These are phyloP conservation scores for Microsporum audouinii DNA, from an alignment of 2,329 filamentous ascomycete species.

Conservation along the genomic window DNA sequence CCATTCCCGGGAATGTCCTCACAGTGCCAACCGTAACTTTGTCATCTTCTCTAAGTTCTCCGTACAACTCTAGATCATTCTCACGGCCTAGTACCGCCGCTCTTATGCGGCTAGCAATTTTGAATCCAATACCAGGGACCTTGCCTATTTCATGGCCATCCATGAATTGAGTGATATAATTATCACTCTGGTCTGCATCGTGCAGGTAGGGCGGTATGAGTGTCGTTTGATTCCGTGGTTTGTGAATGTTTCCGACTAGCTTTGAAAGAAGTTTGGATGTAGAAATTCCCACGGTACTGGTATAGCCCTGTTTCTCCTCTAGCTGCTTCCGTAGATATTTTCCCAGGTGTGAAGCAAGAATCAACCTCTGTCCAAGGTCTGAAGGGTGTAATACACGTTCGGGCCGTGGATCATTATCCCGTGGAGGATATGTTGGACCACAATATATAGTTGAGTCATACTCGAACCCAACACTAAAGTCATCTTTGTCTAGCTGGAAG, in stretches of 20 bases:
- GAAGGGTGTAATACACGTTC: constrained; percentile 10
- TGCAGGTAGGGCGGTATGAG: constrained; percentile 52
- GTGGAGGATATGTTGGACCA: constrained; percentile 49
- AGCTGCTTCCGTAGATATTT: constrained; percentile 59
- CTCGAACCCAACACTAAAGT: constrained; percentile 68
- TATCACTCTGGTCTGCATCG: constrained; percentile 13
- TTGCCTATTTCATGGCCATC: constrained; percentile 64
- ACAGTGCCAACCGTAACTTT: constrained; percentile 55
- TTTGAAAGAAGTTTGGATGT: constrained; percentile 82
- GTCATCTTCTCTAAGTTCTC: constrained; percentile 33
- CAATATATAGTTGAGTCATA: constrained; percentile 61
- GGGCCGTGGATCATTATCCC: constrained; percentile 10
- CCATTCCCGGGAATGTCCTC: constrained; percentile 51
- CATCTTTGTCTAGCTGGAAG: constrained; percentile 61
- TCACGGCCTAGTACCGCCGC: constrained; percentile 44
- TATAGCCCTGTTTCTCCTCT: constrained; percentile 69
- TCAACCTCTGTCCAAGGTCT: constrained; percentile 45
- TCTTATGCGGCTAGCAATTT: constrained; percentile 58
- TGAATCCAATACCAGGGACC: constrained; percentile 77
- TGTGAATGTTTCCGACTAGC: constrained; percentile 70
- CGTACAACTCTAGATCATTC: constrained; percentile 25
- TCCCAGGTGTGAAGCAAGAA: constrained; percentile 72
- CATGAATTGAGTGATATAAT: constrained; percentile 57
- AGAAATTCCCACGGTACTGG: constrained; percentile 74
- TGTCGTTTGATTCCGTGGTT: constrained; percentile 79